phyloP scores from a whole-genome alignment of 2,329 filamentous ascomycete genomes.

The Aspergillus neotritici region DNA sequence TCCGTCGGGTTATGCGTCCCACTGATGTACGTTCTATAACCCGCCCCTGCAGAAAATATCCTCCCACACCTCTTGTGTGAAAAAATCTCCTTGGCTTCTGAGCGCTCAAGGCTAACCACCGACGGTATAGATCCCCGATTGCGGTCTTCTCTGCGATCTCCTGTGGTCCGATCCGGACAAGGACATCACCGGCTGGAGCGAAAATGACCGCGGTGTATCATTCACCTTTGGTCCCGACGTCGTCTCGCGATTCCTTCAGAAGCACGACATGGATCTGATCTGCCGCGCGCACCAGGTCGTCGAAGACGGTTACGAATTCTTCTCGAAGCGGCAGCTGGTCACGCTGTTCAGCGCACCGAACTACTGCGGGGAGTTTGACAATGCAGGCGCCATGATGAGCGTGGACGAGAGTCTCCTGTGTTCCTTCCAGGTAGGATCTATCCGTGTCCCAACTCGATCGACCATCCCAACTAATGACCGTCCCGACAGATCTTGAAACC shows the following conservation, averaged over 20 bases:
- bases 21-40: slow-evolving; percentile 73
- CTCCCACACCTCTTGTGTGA: no score
- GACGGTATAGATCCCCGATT: slow-evolving; percentile 79
- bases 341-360: slow-evolving; percentile 97
- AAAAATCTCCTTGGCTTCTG: slow-evolving; percentile 17
- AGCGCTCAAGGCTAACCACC: slow-evolving; percentile 37
- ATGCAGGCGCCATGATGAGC: slow-evolving; percentile 99
- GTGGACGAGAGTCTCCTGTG: slow-evolving; percentile 97
- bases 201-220: slow-evolving; percentile 96
- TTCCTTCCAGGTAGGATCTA: slow-evolving; percentile 79
- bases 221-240: slow-evolving; percentile 98
- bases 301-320: slow-evolving; percentile 99
- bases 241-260: slow-evolving; percentile 93
- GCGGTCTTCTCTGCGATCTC: slow-evolving; percentile 92
- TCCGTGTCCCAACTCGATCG: background rate
- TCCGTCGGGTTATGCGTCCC: slow-evolving; percentile 95
- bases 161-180: slow-evolving; percentile 99
- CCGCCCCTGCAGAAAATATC: no score
- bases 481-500: slow-evolving; percentile 82
- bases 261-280: slow-evolving; percentile 99
- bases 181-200: slow-evolving; percentile 98
- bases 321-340: slow-evolving; percentile 95
- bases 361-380: slow-evolving; percentile 99
- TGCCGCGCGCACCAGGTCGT: slow-evolving; percentile 98
- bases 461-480: slow-evolving; percentile 13